These are phyloP conservation scores for Pichia sp. DNA, from an alignment of 1,139 yeast species.

Conservation along the genomic window DNA sequence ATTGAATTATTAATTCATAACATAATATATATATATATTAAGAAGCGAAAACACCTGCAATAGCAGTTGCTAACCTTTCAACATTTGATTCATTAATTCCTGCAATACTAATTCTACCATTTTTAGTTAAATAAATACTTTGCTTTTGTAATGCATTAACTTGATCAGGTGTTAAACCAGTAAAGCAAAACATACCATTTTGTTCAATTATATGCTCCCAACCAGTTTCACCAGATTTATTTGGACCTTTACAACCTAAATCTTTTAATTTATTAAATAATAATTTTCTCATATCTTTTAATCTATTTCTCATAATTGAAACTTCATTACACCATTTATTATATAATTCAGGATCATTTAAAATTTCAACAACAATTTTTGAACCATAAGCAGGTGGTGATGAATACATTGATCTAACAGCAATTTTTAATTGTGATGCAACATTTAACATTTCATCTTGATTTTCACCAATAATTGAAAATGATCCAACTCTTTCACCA, in stretches of 20 bases:
- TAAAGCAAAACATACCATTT: conserved; percentile 95
- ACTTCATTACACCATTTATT: background rate
- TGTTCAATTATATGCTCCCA: conserved; percentile 88
- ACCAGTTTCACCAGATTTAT: conserved; percentile 35
- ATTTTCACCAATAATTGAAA: conserved; percentile 42
- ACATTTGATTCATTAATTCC: conserved; percentile 80
- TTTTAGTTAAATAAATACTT: conserved; percentile 77
- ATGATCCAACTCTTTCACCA: conserved; percentile 94
- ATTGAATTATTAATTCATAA: too few relatives aligned
- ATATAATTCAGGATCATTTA: background rate
- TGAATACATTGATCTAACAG: conserved; percentile 57
- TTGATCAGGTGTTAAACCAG: conserved; percentile 70
- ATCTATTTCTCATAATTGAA: background rate
- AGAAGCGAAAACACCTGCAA: background rate
- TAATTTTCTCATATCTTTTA: background rate
- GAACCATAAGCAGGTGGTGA: background rate
- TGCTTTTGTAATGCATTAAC: conserved; percentile 63
- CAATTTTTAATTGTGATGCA: background rate
- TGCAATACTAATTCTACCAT: conserved; percentile 89
- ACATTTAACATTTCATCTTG: conserved; percentile 26
- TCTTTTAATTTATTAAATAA: background rate
- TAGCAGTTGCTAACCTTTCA: conserved; percentile 57
- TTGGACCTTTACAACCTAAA: conserved; percentile 35
- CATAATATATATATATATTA: too few relatives aligned
- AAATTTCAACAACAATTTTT: background rate